These are phyloP conservation scores for Leptographium radiaticola DNA, from an alignment of 2,329 filamentous ascomycete genomes.

Conservation along the genomic window DNA sequence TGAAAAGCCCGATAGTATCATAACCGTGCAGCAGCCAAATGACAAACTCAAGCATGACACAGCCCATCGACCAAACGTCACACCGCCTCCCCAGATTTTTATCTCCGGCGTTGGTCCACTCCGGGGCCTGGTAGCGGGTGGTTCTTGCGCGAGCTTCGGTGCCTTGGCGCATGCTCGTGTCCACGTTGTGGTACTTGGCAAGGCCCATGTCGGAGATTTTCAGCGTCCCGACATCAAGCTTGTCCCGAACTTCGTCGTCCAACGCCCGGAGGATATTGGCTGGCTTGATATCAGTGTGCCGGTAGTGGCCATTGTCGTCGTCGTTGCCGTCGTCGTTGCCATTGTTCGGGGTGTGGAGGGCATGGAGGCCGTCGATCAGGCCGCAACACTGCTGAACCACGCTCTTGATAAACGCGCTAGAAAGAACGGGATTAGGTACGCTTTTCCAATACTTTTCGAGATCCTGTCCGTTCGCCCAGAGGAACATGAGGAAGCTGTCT, in stretches of 20 bases:
- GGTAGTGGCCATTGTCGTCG: not conserved
- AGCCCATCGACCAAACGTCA: conserved; percentile 20
- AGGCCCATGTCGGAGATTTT: not conserved
- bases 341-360: not conserved
- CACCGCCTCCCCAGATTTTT: conserved; percentile 7
- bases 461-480: not conserved
- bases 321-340: too few relatives aligned
- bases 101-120: not conserved
- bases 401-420: not conserved
- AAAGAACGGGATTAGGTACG: not conserved
- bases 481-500: not conserved
- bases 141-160: not conserved
- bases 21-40: conserved; percentile 17
- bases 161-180: not conserved
- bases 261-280: not conserved
- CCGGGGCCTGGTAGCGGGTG: not conserved
- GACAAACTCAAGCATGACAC: conserved; percentile 17
- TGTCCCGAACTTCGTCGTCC: not conserved
- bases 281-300: not conserved
- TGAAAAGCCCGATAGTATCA: not conserved
- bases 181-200: not conserved
- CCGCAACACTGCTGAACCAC: not conserved
- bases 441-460: not conserved
- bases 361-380: not conserved
- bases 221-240: not conserved